A percentile compares a stretch with the other conserved stretches of the same genome.
Conservation (phyloP, 352 stramenopile species). For the Phytopythium montanum region DNA sequence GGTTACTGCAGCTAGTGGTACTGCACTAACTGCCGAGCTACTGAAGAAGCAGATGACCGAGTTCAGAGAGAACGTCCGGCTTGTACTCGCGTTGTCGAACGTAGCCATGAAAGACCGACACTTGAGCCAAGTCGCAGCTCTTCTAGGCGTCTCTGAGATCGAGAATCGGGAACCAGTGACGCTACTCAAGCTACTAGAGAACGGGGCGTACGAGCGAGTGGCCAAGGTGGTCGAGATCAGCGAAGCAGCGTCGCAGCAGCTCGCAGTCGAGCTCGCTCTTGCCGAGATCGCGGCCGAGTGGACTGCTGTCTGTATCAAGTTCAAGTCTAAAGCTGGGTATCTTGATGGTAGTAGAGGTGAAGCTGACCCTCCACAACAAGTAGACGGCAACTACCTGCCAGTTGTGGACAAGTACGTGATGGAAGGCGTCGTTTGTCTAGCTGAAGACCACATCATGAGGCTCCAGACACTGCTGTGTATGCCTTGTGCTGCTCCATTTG, state of each 20-base stretch:
- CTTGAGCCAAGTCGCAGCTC: conserved; percentile 44
- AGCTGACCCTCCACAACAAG: background rate
- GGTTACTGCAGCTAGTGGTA: conserved; percentile 41
- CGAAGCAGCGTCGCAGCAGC: conserved; percentile 58
- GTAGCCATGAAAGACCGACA: conserved; percentile 64
- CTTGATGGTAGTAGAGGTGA: background rate
- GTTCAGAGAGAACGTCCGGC: conserved; percentile 59
- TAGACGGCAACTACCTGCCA: background rate
- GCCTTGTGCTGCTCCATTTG: conserved; percentile 39
- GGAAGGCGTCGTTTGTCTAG: conserved; percentile 38
- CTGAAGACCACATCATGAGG: conserved; percentile 58
- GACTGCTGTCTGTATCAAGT: conserved; percentile 33
- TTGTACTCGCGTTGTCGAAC: conserved; percentile 68
- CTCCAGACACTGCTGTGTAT: conserved; percentile 51
- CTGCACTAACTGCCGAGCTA: conserved; percentile 63
- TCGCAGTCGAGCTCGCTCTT: conserved; percentile 53
- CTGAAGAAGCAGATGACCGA: conserved; percentile 80
- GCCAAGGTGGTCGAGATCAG: conserved; percentile 53
- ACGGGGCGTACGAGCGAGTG: conserved; percentile 57
- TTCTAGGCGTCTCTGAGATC: conserved; percentile 44
- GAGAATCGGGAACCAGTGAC: conserved; percentile 50
- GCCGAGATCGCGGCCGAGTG: conserved; percentile 47
- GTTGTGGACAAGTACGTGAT: conserved; percentile 34
- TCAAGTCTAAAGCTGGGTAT: conserved; percentile 20
- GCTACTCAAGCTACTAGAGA: conserved; percentile 67